Base-by-base conservation (phyloP, 2,329 filamentous ascomycete species). In the Penicillium sp. region DNA sequence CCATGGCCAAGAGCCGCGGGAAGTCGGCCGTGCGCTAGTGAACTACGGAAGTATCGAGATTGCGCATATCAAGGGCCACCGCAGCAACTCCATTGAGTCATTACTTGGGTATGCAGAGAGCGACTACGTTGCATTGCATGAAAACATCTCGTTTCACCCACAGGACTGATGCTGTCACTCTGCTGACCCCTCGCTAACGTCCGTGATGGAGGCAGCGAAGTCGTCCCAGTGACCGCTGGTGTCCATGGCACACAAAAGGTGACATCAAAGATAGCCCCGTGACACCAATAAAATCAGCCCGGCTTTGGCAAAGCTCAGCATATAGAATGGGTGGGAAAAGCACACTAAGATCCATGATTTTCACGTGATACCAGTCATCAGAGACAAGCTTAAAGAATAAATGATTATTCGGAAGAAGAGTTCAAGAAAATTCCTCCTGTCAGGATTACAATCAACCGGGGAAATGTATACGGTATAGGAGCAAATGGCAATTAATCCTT, bases 31-130 rank as follows among this genome's bases (percentile, higher is more conserved):
- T 33, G 92, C 90, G 4, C 76, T 99, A 45, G 91, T 96, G 52
- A 96, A 97, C 72, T 99, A 97, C 70, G 88, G 89, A n/a, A 85
- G 89, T 1, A 78, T 81, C 1, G 93, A 99, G 73, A 91, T 99
- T 56, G 76, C 79, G 52, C 79, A 88, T 46, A 96, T 99, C 68
- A 90, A 88, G 75, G 94, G 94, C 1, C 79, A 88, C 59, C 85
- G 88, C 69, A 96, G 91, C 67, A 83, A 80, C 6, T 88, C 96
- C 68, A 96, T 99, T 58, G 80, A 85, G 44, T 80, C 81, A 9
- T 76, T 94, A 42, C 76, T 99, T 29, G 94, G 93, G 3, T 99
- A 96, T 73, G 90, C 90, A 18, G 92, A 96, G 70, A 95, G 88
- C 66, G 91, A 97, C 74, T 96, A 97, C 74, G 88, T 97, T 38